Conservation (phyloP, 805 yeast species). For the Kodamaea leandrae region DNA sequence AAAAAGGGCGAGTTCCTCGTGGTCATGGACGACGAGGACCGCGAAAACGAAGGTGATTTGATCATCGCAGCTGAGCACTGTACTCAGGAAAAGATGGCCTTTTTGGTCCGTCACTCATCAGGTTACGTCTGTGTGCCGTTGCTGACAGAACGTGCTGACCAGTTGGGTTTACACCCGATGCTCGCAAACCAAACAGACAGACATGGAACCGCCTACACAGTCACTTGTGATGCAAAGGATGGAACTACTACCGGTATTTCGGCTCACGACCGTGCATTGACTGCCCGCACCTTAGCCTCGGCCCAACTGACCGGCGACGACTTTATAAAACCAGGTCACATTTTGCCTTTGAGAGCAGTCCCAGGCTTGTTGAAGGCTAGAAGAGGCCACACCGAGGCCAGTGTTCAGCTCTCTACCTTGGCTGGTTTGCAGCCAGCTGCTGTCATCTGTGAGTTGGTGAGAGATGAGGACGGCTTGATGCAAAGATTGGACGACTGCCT, state of each 20-base stretch:
- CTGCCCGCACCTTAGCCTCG: constrained; percentile 70
- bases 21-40: constrained; percentile 94
- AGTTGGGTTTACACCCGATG: constrained; percentile 78
- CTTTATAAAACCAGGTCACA: constrained; percentile 90
- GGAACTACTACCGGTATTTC: constrained; percentile 97
- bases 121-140: constrained; percentile 96
- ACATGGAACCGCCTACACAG: constrained; percentile 96
- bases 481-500: constrained; percentile 87
- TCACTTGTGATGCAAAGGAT: constrained; percentile 79
- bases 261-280: constrained; percentile 88
- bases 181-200: constrained; percentile 60
- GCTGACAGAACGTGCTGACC: constrained; percentile 72
- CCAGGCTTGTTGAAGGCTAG: constrained; percentile 79
- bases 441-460: constrained; percentile 90
- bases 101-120: constrained; percentile 78
- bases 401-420: constrained; percentile 78
- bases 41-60: constrained; percentile 97
- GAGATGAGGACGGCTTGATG: constrained; percentile 93
- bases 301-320: constrained; percentile 55
- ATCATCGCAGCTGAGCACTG: constrained; percentile 85
- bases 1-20: constrained; percentile 77
- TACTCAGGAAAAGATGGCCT: constrained; percentile 89
- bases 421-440: constrained; percentile 83
- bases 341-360: constrained; percentile 87
- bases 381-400: constrained; percentile 97